Conservation (phyloP, 2,329 filamentous ascomycete species). For the Cadophora sp. region DNA sequence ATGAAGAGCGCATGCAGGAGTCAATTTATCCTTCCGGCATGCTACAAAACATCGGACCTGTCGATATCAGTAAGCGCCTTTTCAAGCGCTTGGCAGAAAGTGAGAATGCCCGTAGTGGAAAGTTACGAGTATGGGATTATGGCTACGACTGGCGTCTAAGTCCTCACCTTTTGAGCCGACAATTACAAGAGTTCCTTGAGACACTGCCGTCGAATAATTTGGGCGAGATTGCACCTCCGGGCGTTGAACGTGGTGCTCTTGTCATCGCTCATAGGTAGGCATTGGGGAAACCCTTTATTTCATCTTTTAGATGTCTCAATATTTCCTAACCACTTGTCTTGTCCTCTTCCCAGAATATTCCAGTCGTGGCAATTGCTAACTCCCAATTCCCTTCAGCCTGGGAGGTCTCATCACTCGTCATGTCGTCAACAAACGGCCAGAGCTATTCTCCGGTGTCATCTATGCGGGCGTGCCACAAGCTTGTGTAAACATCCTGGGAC, state of each 20-base stretch:
- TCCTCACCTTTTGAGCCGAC: conserved; percentile 74
- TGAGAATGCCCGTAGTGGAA: conserved; percentile 74
- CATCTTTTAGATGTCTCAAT: too few species aligned
- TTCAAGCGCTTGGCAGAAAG: conserved; percentile 79
- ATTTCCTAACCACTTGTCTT: too few species aligned
- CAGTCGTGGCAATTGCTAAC: too few species aligned
- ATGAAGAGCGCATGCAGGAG: conserved; percentile 83
- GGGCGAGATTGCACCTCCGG: conserved; percentile 46
- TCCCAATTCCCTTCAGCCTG: conserved; percentile 51
- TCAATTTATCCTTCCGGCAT: conserved; percentile 87
- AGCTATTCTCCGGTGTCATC: conserved; percentile 84
- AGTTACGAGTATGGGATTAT: conserved; percentile 84
- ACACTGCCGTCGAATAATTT: conserved; percentile 75
- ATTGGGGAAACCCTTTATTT: too few species aligned
- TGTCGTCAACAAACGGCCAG: conserved; percentile 83
- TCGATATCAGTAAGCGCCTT: conserved; percentile 85
- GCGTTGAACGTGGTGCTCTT: conserved; percentile 69
- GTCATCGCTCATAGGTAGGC: conserved; percentile 76
- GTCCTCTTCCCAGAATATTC: too few species aligned
- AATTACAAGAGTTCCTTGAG: conserved; percentile 76
- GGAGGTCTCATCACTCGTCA: conserved; percentile 89
- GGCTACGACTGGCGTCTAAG: conserved; percentile 95
- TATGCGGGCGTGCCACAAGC: conserved; percentile 86
- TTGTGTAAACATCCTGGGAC: conserved; percentile 91
- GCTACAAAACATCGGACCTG: conserved; percentile 88